Evolutionary conservation across 345 rosid genomes (phyloP).

Genomic region (Gossypium mustelinum): DNA sequence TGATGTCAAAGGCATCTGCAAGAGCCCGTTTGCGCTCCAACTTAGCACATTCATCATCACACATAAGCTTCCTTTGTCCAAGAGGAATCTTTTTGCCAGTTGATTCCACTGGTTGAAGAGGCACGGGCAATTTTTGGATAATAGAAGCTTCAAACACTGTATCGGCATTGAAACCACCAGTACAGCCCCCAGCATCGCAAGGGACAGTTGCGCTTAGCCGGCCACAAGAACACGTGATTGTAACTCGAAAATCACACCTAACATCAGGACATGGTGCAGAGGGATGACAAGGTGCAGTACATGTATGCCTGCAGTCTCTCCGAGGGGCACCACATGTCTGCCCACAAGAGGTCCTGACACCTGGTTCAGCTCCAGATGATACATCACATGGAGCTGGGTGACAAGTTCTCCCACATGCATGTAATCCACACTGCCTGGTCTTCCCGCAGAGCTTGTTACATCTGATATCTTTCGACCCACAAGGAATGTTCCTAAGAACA

Average conservation of each 20-base stretch:
- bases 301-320: slow-evolving; percentile 87
- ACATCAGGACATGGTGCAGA: slow-evolving; percentile 73
- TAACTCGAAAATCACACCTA: slow-evolving; percentile 71
- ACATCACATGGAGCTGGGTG: slow-evolving; percentile 74
- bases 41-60: slow-evolving; percentile 88
- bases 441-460: slow-evolving; percentile 90
- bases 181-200: slow-evolving; percentile 80
- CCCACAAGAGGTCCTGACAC: slow-evolving; percentile 67
- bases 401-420: slow-evolving; percentile 87
- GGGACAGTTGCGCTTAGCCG: slow-evolving; percentile 68
- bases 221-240: slow-evolving; percentile 81
- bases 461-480: slow-evolving; percentile 90
- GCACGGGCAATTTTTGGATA: slow-evolving; percentile 57
- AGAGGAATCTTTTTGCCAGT: slow-evolving; percentile 56
- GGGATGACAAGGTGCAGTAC: slow-evolving; percentile 83
- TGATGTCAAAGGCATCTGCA: slow-evolving; percentile 89
- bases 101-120: slow-evolving; percentile 70
- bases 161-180: slow-evolving; percentile 34
- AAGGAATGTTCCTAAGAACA: slow-evolving; percentile 88
- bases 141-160: slow-evolving; percentile 59
- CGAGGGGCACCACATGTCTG: slow-evolving; percentile 93
- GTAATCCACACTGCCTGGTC: slow-evolving; percentile 90
- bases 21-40: slow-evolving; percentile 86
- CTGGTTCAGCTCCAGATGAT: slow-evolving; percentile 33
- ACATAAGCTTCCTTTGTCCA: slow-evolving; percentile 83